These are phyloP conservation scores for Colletotrichum higginsianum DNA, from an alignment of 2,329 filamentous ascomycete genomes.

Conservation along the genomic window DNA sequence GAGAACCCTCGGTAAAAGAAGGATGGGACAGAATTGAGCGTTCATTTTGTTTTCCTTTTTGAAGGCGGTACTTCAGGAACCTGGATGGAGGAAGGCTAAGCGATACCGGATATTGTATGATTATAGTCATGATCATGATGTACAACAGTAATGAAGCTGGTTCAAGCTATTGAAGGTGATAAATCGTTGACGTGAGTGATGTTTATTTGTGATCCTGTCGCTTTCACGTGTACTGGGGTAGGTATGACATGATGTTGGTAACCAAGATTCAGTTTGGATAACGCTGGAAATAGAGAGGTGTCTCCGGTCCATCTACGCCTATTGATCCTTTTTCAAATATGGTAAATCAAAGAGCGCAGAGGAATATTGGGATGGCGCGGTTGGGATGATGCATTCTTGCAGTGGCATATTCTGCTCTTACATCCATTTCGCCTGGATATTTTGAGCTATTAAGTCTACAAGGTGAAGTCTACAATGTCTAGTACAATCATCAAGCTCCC, in stretches of 20 bases:
- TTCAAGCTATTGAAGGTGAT: not conserved
- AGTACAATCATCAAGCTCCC: not conserved
- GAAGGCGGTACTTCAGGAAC: not conserved
- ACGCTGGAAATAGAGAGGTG: too few species aligned
- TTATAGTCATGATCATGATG: constrained; percentile 24
- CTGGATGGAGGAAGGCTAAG: not conserved
- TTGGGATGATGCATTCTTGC: too few species aligned
- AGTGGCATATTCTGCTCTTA: not conserved
- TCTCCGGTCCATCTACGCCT: too few species aligned
- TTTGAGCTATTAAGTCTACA: not conserved
- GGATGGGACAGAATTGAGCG: not conserved
- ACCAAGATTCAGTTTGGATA: too few species aligned
- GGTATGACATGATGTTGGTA: too few species aligned
- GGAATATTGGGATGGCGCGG: too few species aligned
- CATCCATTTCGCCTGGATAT: not conserved
- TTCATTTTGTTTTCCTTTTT: not conserved
- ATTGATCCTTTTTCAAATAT: too few species aligned
- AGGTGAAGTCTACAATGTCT: not conserved
- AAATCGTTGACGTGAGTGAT: not conserved
- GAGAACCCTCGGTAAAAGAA: constrained; percentile 40
- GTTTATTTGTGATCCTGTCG: not conserved
- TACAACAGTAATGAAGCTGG: constrained; percentile 24
- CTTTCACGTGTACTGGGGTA: too few species aligned
- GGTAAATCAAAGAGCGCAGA: too few species aligned
- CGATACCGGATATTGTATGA: constrained; percentile 25